Percentiles rank a stretch among this genome's conserved stretches.
Evolutionary conservation across 257 asterid genomes (phyloP).

Genomic region (Lantana camara): DNA sequence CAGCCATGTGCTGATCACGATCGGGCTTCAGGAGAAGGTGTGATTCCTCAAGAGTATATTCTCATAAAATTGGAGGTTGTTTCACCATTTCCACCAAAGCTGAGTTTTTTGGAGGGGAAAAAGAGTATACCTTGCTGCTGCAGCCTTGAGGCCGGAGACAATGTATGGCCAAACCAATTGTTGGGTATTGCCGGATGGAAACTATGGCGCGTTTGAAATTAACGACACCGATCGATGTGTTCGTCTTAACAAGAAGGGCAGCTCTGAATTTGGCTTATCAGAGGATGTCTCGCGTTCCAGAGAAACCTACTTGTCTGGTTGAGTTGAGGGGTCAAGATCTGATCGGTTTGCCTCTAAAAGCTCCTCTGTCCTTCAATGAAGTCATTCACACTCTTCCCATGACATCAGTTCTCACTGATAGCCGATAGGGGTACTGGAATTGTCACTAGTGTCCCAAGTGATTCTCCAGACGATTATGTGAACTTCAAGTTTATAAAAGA

Average conservation of each 20-base stretch:
- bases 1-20: constrained; percentile 99
- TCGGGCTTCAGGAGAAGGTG: constrained; percentile 98
- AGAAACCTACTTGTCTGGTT: constrained; percentile 79
- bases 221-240: constrained; percentile 77
- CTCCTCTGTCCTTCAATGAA: constrained; percentile 78
- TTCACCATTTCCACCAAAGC: constrained; percentile 75
- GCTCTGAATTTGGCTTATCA: constrained; percentile 94
- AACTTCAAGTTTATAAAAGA: constrained; percentile 78
- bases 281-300: constrained; percentile 65
- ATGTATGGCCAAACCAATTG: constrained; percentile 97
- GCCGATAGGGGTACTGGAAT: constrained; percentile 98
- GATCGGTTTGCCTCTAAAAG: constrained; percentile 74
- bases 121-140: constrained; percentile 94
- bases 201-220: constrained; percentile 91
- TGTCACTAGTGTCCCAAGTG: constrained; percentile 97
- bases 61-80: constrained; percentile 89
- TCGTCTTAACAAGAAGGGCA: constrained; percentile 71
- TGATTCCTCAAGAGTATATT: constrained; percentile 87
- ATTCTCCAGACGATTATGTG: constrained; percentile 92
- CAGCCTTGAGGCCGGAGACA: constrained; percentile 93
- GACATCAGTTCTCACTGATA: constrained; percentile 86
- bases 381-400: constrained; percentile 85
- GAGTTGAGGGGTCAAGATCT: constrained; percentile 94
- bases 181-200: constrained; percentile 93
- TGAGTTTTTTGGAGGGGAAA: constrained; percentile 76